phyloP scores from a whole-genome alignment of 768 basidiomycete genomes.

The Naganishia vaughanmartiniae region DNA sequence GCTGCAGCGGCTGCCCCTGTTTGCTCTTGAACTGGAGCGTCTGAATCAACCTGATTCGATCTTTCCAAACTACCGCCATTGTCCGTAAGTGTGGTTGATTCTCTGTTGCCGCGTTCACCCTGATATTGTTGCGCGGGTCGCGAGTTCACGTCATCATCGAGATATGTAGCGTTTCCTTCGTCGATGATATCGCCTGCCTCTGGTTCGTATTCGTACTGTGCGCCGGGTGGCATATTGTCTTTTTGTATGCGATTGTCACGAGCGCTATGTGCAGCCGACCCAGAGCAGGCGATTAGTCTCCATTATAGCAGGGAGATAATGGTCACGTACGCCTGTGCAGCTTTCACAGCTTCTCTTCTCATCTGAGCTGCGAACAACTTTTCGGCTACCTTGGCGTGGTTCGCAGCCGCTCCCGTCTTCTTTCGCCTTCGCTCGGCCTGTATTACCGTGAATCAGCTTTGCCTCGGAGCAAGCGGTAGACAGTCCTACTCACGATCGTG shows the following conservation, averaged over 20 bases:
- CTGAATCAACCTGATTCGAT: not conserved
- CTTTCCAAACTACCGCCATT: not conserved
- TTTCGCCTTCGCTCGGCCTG: slow-evolving; percentile 84
- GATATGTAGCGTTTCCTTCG: slow-evolving; percentile 70
- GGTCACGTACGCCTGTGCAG: slow-evolving; percentile 53
- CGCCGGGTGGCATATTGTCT: not conserved
- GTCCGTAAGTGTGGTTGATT: not conserved
- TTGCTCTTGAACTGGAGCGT: not conserved
- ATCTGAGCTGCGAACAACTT: slow-evolving; percentile 88
- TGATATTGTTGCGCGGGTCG: not conserved
- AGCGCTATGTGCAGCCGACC: slow-evolving; percentile 6
- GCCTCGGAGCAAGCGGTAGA: not conserved
- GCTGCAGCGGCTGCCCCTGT: slow-evolving; percentile 53
- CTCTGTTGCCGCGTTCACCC: not conserved
- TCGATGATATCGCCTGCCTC: slow-evolving; percentile 61
- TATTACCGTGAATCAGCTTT: slow-evolving; percentile 28
- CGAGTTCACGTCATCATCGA: slow-evolving; percentile 68
- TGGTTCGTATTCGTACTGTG: slow-evolving; percentile 35
- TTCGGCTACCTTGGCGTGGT: slow-evolving; percentile 83
- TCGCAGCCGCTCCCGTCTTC: slow-evolving; percentile 83
- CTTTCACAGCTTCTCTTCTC: slow-evolving; percentile 79
- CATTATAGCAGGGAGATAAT: not conserved
- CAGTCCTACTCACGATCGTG: slow-evolving; percentile 67
- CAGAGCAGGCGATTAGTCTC: not conserved
- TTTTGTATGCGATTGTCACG: slow-evolving; percentile 18